Base-by-base conservation (phyloP, 495 filamentous ascomycete genomes). In the Rostrohypoxylon terebratum region DNA sequence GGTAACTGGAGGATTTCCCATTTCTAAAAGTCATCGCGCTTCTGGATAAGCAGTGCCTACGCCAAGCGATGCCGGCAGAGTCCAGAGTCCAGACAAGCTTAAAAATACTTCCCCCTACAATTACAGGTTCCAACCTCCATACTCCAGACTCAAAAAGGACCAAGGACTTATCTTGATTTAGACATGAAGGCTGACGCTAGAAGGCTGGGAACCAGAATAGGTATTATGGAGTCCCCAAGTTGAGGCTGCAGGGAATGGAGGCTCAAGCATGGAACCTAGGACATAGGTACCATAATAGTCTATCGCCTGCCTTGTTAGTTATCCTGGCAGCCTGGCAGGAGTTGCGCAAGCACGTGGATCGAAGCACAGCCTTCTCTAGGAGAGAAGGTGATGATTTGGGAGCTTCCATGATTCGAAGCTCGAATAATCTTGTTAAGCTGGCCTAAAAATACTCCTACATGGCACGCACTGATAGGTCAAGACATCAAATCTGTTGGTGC, bases 101-200 rank as follows among this genome's bases (percentile, higher is more conserved):
- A 53, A 16, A 7, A 11, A 13, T 5, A 13, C 18, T 23, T 53
- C 28, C 23, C 8, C 10, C 23, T 23, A 13, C 47, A 25, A 25
- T 23, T 28, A 28, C 28, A 28, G 28, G 28, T 28, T 31, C 9
- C 47, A 50, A 50, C 48, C 23, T 14, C 23, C 48, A 23, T 14
- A 10, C 18, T 51, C 21, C 20, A 3, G n/a, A n/a, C n/a, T n/a
- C n/a, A n/a, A n/a, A n/a, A 53, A 53, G 11, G 13, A n/a, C 20
- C 23, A 53, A 53, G 23, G 48, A 53, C 48, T n/a, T 31, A 53
- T 31, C 48, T 53, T 53, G 48, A 53, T 53, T 53, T 1, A 31
- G 48, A 16, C 28, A 31, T 25, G 48, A 33, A 31, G 23, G 14
- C 48, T 1, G 23, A 53, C 5, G 23, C 48, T 25, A 50, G 16